These are phyloP conservation scores for Vigna mungo DNA, from an alignment of 306 rosid species.

Conservation along the genomic window DNA sequence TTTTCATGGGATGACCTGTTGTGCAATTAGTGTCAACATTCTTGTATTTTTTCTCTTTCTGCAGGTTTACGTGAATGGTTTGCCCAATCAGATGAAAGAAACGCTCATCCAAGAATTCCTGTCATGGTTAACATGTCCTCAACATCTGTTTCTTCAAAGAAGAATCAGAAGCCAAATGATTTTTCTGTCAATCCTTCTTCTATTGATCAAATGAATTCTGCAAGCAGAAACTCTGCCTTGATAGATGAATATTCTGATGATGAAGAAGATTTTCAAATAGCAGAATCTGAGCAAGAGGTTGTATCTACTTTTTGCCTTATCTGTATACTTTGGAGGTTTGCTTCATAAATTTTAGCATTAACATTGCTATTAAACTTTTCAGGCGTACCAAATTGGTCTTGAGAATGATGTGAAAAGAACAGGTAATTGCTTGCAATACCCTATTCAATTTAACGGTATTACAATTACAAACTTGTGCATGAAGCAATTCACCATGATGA, in stretches of 20 bases:
- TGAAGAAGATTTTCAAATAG: conserved; percentile 93
- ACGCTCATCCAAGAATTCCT: conserved; percentile 94
- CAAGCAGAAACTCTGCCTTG: conserved; percentile 80
- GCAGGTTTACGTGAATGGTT: conserved; percentile 97
- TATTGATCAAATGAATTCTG: conserved; percentile 71
- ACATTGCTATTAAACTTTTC: conserved; percentile 27
- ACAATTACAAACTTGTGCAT: conserved; percentile 10
- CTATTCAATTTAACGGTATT: neutral
- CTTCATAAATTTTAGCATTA: conserved; percentile 37
- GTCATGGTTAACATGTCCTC: conserved; percentile 99
- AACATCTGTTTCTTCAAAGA: conserved; percentile 74
- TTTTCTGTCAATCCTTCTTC: conserved; percentile 56
- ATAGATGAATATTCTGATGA: conserved; percentile 97
- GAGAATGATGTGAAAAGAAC: conserved; percentile 67
- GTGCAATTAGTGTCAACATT: conserved; percentile 23
- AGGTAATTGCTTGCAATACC: conserved; percentile 56
- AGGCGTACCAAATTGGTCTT: conserved; percentile 69
- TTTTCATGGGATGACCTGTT: conserved; percentile 19
- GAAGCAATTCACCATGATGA: conserved; percentile 21
- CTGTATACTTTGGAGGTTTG: conserved; percentile 14
- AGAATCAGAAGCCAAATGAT: conserved; percentile 67
- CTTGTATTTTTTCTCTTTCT: conserved; percentile 31
- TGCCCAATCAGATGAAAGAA: conserved; percentile 94
- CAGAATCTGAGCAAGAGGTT: conserved; percentile 92
- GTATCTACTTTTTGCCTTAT: conserved; percentile 34